Evolutionary conservation across 2,329 filamentous ascomycete species (phyloP).

Genomic region (Emergomyces pasteurianus): DNA sequence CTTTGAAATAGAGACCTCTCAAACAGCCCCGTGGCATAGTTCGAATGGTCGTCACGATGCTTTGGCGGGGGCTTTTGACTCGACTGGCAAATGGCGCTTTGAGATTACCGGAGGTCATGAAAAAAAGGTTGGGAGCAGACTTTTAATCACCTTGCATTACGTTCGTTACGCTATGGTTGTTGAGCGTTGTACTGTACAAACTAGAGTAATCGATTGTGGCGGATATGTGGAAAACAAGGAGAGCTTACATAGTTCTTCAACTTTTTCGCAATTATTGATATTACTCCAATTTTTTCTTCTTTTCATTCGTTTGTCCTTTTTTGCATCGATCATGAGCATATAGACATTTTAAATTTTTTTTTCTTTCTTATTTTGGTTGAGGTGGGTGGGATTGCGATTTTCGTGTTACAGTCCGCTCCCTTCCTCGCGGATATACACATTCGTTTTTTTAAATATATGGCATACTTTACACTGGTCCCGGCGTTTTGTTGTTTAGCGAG

Average conservation of each 20-base stretch:
- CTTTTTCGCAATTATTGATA: background rate
- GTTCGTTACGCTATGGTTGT: slow-evolving; percentile 8
- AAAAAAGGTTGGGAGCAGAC: background rate
- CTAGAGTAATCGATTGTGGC: background rate
- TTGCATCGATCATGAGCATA: background rate
- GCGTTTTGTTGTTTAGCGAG: background rate
- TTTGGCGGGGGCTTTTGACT: background rate
- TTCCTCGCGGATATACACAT: slow-evolving; percentile 12
- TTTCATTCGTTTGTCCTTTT: background rate
- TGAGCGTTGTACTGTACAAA: background rate
- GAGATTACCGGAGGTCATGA: background rate
- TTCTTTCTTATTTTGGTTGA: background rate
- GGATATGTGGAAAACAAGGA: background rate
- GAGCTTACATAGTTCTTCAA: background rate
- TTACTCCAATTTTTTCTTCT: background rate
- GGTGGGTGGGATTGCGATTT: no score
- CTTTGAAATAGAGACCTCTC: background rate
- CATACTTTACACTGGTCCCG: no score
- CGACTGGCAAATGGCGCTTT: background rate
- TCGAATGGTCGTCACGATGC: background rate
- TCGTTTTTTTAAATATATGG: slow-evolving; percentile 20
- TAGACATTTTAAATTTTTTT: background rate
- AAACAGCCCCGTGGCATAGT: background rate
- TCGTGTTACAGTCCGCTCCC: background rate
- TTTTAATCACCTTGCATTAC: slow-evolving; percentile 13